Base-by-base conservation (phyloP, 768 basidiomycete genomes). In the Cyclocybe aegerita region DNA sequence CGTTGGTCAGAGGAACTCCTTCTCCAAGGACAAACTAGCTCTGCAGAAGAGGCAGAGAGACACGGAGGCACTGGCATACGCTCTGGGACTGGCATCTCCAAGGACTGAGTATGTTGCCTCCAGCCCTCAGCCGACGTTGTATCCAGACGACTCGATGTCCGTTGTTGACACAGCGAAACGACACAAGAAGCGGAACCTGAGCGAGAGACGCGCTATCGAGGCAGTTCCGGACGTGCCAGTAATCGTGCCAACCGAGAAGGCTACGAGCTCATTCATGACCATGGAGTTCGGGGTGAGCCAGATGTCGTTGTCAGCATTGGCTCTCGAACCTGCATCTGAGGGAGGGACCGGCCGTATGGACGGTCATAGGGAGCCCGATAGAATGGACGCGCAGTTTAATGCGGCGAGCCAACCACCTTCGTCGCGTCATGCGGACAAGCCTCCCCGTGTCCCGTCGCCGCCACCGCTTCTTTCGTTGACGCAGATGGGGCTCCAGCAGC, bases 401-500 rank as follows among this genome's bases (percentile, higher is more conserved):
- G 49, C 42, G 48, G 42, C 33, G 37, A 39, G 32, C 36, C 34
- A 30, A 16, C n/a, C 43, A 57, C 49, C 56, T 59, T 53, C 65
- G 61, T 60, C 31, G 40, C 66, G 56, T 63, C 67, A 66, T 62
- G 74, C 76, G 48, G 86, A 88, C 61, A 81, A 74, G 61, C 86
- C 88, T 10, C 88, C 88, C 9, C 79, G 85, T 1, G 87, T 91
- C n/a, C 89, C 89, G 3, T 87, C 87, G 3, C 89, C 89, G 2
- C 86, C 86, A 11, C 77, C 82, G 15, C 63, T 89, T 37, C 88
- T 87, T 9, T 88, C 87, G 17, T 64, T 91, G 46, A 73, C 86
- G 7, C 90, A 90, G 67, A 87, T 91, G 88, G 88, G 78, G 43
- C 63, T 90, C 61, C 77, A 80, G 39, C 85, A 86, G 53, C 65